These are phyloP conservation scores for Phialophora tarda DNA, from an alignment of 2,329 filamentous ascomycete species.

Conservation along the genomic window DNA sequence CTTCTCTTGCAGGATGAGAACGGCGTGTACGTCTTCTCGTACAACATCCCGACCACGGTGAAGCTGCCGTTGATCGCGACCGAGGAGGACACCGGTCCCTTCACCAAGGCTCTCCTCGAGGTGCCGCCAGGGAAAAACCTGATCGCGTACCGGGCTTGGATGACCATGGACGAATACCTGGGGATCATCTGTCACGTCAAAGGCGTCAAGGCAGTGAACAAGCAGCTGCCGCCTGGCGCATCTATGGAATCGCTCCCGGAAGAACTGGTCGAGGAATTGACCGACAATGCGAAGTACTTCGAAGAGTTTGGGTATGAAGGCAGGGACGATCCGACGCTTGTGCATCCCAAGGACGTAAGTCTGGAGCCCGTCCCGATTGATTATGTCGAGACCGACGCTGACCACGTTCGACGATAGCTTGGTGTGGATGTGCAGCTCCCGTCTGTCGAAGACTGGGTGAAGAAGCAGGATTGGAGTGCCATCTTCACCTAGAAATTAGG, in stretches of 20 bases:
- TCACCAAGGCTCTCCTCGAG: slow-evolving; percentile 53
- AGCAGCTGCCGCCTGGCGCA: slow-evolving; percentile 43
- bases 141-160: slow-evolving; percentile 53
- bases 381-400: neutral
- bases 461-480: slow-evolving; percentile 37
- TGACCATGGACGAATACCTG: slow-evolving; percentile 45
- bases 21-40: slow-evolving; percentile 20
- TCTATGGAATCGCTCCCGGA: slow-evolving; percentile 43
- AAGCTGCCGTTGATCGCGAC: slow-evolving; percentile 52
- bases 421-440: slow-evolving; percentile 19
- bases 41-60: slow-evolving; percentile 24
- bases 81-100: slow-evolving; percentile 49
- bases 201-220: slow-evolving; percentile 46
- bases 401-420: slow-evolving; percentile 17
- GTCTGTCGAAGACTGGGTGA: slow-evolving; percentile 38
- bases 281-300: slow-evolving; percentile 47
- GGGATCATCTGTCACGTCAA: slow-evolving; percentile 48
- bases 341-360: slow-evolving; percentile 31
- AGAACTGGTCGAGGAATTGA: slow-evolving; percentile 47
- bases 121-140: slow-evolving; percentile 50
- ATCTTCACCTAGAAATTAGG: slow-evolving; percentile 14
- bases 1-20: slow-evolving; percentile 15
- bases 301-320: slow-evolving; percentile 52
- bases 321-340: slow-evolving; percentile 16
- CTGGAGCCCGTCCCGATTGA: too few species aligned